A percentile compares a stretch with the other conserved stretches of the same genome.
Evolutionary conservation across 495 filamentous ascomycete species (phyloP).

Genomic region (Beverwykella pulmonaria): DNA sequence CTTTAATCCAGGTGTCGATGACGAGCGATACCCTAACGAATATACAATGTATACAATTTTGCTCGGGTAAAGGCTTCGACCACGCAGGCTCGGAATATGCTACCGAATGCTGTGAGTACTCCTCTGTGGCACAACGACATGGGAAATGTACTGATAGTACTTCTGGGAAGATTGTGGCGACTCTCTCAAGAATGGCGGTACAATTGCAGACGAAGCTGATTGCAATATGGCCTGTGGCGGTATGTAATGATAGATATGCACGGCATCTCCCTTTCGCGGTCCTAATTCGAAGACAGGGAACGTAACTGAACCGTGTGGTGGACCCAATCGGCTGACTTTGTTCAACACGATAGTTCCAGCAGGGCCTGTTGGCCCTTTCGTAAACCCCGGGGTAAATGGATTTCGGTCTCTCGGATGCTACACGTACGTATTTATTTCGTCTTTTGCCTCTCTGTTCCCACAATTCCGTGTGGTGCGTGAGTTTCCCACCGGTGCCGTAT

Average conservation of each 20-base stretch:
- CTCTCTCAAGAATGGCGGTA: constrained; percentile 7
- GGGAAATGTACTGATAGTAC: neutral
- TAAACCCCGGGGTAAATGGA: constrained; percentile 31
- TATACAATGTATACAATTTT: constrained; percentile 20
- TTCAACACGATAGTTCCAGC: constrained; percentile 30
- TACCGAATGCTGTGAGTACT: constrained; percentile 43
- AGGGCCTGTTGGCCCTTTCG: constrained; percentile 21
- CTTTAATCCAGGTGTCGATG: neutral
- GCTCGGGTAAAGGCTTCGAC: constrained; percentile 13
- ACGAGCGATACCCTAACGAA: constrained; percentile 27
- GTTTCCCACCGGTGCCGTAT: neutral
- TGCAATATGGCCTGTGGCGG: constrained; percentile 36
- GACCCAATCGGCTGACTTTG: constrained; percentile 28
- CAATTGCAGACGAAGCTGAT: neutral
- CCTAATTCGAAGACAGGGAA: constrained; percentile 11
- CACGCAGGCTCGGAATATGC: constrained; percentile 44
- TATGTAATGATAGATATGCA: neutral
- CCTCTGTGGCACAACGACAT: neutral
- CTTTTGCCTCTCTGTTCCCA: too few species aligned
- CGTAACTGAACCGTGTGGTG: constrained; percentile 29
- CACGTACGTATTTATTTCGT: constrained; percentile 17
- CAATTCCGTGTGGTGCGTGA: neutral
- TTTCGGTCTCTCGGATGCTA: constrained; percentile 31
- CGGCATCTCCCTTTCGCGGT: neutral
- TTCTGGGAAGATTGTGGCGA: constrained; percentile 24